Conservation (phyloP, 2,329 filamentous ascomycete species). For the Thielaviopsis populi region DNA sequence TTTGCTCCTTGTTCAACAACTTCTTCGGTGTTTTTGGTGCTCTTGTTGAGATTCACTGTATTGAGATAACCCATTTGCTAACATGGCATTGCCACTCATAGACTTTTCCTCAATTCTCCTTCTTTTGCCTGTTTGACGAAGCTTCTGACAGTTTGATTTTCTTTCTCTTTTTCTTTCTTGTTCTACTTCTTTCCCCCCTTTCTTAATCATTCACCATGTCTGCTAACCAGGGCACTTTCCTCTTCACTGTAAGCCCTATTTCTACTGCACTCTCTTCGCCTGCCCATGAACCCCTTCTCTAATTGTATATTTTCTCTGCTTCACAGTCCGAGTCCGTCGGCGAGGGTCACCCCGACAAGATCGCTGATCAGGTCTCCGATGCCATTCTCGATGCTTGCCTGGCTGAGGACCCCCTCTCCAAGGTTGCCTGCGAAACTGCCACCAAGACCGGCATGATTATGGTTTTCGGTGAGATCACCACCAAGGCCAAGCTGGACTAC, state of each 20-base stretch:
- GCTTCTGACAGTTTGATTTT: constrained; percentile 19
- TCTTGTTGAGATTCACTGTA: not conserved
- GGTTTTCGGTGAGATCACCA: constrained; percentile 98
- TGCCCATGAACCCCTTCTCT: not conserved
- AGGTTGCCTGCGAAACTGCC: constrained; percentile 97
- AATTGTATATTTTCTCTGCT: constrained; percentile 19
- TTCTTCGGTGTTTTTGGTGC: not conserved
- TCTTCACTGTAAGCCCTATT: constrained; percentile 52
- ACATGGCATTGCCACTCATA: not conserved
- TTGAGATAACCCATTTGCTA: constrained; percentile 11
- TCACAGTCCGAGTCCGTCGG: constrained; percentile 70
- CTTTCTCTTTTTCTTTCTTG: constrained; percentile 15
- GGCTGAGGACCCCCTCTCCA: constrained; percentile 86
- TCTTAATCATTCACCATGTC: constrained; percentile 38
- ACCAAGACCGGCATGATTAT: constrained; percentile 99
- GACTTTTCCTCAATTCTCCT: constrained; percentile 4
- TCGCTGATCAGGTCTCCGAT: constrained; percentile 96
- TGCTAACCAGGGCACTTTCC: constrained; percentile 53
- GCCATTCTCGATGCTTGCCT: constrained; percentile 97
- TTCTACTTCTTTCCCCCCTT: constrained; percentile 15
- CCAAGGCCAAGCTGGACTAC: constrained; percentile 91
- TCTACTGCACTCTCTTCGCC: not conserved
- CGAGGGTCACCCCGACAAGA: constrained; percentile 91
- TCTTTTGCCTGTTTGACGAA: not conserved
- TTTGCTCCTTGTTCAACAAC: constrained; percentile 15